Percentiles rank a stretch among this genome's conserved stretches.
phyloP scores from a whole-genome alignment of 2,329 filamentous ascomycete genomes.

The Penicillium sp. region DNA sequence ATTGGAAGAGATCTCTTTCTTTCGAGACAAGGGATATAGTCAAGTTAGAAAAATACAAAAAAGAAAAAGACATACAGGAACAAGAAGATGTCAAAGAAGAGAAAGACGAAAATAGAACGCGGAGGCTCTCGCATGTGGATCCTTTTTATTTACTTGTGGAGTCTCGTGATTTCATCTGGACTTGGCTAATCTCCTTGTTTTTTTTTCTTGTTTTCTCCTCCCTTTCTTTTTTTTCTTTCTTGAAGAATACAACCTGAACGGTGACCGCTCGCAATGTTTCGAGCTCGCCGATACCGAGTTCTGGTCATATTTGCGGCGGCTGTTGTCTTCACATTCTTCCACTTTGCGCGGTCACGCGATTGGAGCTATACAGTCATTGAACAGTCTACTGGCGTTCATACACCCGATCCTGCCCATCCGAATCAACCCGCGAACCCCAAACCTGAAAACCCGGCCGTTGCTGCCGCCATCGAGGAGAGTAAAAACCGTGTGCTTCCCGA shows the following conservation, averaged over 20 bases:
- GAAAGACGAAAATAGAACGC: constrained; percentile 1
- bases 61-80: neutral
- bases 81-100: neutral
- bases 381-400: constrained; percentile 1
- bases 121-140: constrained; percentile 6
- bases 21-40: neutral
- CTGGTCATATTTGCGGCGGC: constrained; percentile 47
- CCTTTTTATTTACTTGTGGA: constrained; percentile 5
- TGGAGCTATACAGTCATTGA: constrained; percentile 28
- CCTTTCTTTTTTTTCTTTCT: neutral
- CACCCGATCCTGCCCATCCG: constrained; percentile 6
- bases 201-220: constrained; percentile 4
- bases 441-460: neutral
- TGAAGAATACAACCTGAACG: neutral
- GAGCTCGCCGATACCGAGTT: constrained; percentile 49
- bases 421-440: constrained; percentile 8
- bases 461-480: constrained; percentile 9
- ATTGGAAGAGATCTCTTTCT: too few species aligned
- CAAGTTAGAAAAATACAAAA: neutral
- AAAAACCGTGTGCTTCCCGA: constrained; percentile 12
- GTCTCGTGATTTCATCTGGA: constrained; percentile 13
- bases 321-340: constrained; percentile 48
- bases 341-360: constrained; percentile 49
- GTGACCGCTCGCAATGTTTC: constrained; percentile 42
- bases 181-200: neutral